Conservation (phyloP, 371 early-diverging fungal species). For the Mucor ambiguus region DNA sequence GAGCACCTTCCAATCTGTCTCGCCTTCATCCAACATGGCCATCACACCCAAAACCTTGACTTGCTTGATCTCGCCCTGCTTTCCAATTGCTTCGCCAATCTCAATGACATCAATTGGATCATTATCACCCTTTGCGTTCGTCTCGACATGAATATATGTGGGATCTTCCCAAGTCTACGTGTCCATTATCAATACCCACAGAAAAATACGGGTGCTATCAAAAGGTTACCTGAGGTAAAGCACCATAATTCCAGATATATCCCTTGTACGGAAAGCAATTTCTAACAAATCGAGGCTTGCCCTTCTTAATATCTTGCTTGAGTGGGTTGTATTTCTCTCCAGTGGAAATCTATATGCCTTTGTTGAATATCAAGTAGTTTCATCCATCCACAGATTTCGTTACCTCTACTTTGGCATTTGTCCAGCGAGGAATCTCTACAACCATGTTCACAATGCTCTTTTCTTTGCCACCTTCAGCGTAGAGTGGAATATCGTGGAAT, state of each 20-base stretch:
- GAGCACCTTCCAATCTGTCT: conserved; percentile 99
- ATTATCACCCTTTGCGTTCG: conserved; percentile 94
- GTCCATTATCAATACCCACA: not conserved
- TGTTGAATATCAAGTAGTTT: not conserved
- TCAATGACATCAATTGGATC: conserved; percentile 99
- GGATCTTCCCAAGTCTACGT: conserved; percentile 99
- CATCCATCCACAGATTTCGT: not conserved
- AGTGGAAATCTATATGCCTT: not conserved
- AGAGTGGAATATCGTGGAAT: conserved; percentile 99
- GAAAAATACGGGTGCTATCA: not conserved
- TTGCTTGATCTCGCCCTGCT: conserved; percentile 96
- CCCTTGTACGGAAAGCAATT: conserved; percentile 99
- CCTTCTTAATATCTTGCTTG: conserved; percentile 99
- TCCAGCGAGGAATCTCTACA: conserved; percentile 99
- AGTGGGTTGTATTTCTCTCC: conserved; percentile 82
- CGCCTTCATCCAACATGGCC: conserved; percentile 98
- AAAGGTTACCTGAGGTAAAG: conserved; percentile 83
- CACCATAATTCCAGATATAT: conserved; percentile 99
- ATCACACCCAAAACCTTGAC: conserved; percentile 98
- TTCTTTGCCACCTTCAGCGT: conserved; percentile 63
- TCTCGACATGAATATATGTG: conserved; percentile 79
- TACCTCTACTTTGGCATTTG: conserved; percentile 99
- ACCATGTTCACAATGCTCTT: conserved; percentile 94
- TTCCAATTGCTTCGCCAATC: conserved; percentile 92
- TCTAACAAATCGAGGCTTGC: conserved; percentile 96